Conservation (phyloP, 2,329 filamentous ascomycete species). For the Metarhizium rileyi region DNA sequence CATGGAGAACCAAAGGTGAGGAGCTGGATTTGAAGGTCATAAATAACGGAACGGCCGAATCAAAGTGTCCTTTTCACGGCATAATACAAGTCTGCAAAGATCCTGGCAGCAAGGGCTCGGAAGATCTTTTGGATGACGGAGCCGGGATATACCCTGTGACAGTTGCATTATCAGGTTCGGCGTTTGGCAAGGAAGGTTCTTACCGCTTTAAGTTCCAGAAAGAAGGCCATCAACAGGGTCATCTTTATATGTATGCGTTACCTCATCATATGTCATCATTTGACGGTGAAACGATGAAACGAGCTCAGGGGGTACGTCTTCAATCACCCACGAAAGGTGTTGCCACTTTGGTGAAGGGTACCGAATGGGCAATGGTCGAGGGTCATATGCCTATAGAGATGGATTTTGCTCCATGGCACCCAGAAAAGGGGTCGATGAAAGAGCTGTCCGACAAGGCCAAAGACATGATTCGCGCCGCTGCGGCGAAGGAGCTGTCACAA, state of each 20-base stretch:
- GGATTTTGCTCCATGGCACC: constrained; percentile 70
- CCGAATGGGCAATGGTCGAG: constrained; percentile 73
- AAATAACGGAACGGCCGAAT: constrained; percentile 55
- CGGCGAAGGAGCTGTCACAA: constrained; percentile 65
- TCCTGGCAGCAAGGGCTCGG: constrained; percentile 42
- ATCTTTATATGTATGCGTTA: constrained; percentile 75
- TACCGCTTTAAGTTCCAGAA: constrained; percentile 72
- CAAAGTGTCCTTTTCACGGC: constrained; percentile 61
- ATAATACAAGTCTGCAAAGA: constrained; percentile 78
- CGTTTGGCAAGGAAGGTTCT: constrained; percentile 47
- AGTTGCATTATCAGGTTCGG: constrained; percentile 54
- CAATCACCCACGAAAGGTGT: constrained; percentile 79
- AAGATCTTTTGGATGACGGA: constrained; percentile 63
- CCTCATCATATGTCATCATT: constrained; percentile 80
- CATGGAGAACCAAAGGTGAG: constrained; percentile 47
- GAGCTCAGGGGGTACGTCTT: constrained; percentile 48
- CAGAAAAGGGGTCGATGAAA: constrained; percentile 36
- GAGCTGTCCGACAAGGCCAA: constrained; percentile 44
- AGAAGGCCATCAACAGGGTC: constrained; percentile 48
- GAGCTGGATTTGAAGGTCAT: constrained; percentile 58
- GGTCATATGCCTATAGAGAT: constrained; percentile 60
- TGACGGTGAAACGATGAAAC: constrained; percentile 42
- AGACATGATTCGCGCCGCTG: constrained; percentile 48
- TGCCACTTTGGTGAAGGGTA: constrained; percentile 60
- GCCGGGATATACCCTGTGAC: constrained; percentile 64